These are phyloP conservation scores for Vachellia pachyceras DNA, from an alignment of 306 rosid genomes.

Conservation along the genomic window DNA sequence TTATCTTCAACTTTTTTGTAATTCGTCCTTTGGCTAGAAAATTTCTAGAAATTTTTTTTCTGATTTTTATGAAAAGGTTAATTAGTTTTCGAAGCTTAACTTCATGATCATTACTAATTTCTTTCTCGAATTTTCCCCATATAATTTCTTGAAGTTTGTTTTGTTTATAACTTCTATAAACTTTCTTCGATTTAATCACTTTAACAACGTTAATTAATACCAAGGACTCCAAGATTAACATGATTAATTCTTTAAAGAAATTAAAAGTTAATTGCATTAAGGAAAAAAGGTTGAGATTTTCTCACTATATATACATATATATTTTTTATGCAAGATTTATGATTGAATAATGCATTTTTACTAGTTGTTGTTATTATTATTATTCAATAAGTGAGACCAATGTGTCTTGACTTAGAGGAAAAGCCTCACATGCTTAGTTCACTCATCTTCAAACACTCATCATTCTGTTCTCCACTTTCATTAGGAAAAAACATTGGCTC, in stretches of 20 bases:
- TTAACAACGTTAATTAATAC: not conserved
- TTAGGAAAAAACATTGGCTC: constrained; percentile 37
- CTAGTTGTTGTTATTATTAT: not conserved
- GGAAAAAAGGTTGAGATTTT: not conserved
- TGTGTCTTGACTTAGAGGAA: constrained; percentile 68
- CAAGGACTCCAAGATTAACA: not conserved
- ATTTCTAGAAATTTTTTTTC: too few relatives aligned
- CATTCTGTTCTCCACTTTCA: constrained; percentile 80
- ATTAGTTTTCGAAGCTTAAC: not conserved
- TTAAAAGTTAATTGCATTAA: not conserved
- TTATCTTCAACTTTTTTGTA: constrained; percentile 41
- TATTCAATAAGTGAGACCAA: constrained; percentile 42
- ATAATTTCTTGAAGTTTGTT: not conserved
- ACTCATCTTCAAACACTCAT: constrained; percentile 69
- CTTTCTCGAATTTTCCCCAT: not conserved
- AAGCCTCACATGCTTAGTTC: constrained; percentile 66
- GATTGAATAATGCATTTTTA: not conserved
- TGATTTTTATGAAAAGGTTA: not conserved
- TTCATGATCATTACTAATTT: not conserved
- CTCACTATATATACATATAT: not conserved
- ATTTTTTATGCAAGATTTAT: constrained; percentile 9
- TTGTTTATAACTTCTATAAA: constrained; percentile 28
- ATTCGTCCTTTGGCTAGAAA: constrained; percentile 7
- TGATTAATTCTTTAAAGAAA: not conserved
- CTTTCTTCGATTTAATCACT: not conserved